Evolutionary conservation across 1,284 basidiomycete species (phyloP).

Genomic region (Ganoderma lingzhi): DNA sequence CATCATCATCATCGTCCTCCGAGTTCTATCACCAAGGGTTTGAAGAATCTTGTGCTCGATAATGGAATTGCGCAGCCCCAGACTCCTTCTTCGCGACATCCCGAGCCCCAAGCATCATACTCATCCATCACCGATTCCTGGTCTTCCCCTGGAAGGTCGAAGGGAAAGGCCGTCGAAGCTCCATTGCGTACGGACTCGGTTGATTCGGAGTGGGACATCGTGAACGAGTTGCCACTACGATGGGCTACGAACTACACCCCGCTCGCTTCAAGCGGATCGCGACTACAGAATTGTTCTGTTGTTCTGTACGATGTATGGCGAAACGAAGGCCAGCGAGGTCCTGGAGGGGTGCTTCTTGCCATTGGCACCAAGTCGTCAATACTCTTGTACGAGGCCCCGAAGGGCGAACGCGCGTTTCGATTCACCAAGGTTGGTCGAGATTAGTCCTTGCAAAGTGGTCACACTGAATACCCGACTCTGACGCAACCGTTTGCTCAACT

Average conservation of each 20-base stretch:
- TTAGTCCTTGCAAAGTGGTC: slow-evolving; percentile 6
- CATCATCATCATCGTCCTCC: slow-evolving; percentile 54
- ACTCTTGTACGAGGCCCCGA: slow-evolving; percentile 79
- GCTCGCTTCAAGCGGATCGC: slow-evolving; percentile 70
- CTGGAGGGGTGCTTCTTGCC: slow-evolving; percentile 72
- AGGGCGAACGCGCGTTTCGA: slow-evolving; percentile 81
- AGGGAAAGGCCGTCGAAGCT: slow-evolving; percentile 17
- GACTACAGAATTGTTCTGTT: slow-evolving; percentile 64
- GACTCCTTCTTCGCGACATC: slow-evolving; percentile 23
- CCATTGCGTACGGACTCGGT: slow-evolving; percentile 27
- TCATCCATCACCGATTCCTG: slow-evolving; percentile 33
- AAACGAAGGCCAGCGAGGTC: slow-evolving; percentile 55
- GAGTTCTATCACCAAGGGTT: slow-evolving; percentile 64
- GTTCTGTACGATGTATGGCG: slow-evolving; percentile 73
- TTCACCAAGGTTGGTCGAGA: slow-evolving; percentile 68
- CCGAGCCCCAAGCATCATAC: slow-evolving; percentile 40
- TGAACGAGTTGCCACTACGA: slow-evolving; percentile 77
- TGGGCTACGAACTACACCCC: slow-evolving; percentile 87
- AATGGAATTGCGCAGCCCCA: slow-evolving; percentile 42
- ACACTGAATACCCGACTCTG: neutral
- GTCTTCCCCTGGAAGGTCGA: slow-evolving; percentile 25
- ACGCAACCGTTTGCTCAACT: slow-evolving; percentile 10
- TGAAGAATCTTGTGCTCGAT: slow-evolving; percentile 64
- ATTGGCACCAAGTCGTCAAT: slow-evolving; percentile 79
- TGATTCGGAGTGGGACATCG: slow-evolving; percentile 72